Conservation (phyloP, 306 rosid species). For the Pterocarpus macrocarpus region DNA sequence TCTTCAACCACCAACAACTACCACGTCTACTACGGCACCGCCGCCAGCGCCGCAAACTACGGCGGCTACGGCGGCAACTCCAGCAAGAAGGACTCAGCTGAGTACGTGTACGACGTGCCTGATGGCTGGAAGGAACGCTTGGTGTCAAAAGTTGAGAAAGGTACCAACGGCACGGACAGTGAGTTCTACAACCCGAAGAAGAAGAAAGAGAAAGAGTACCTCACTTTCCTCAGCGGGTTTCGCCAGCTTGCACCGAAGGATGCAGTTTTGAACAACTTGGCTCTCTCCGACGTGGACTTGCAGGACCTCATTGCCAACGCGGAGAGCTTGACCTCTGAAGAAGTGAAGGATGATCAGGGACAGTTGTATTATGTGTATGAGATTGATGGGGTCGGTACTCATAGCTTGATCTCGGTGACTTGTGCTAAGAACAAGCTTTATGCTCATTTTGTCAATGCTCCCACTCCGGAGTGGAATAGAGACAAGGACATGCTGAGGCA, state of each 20-base stretch:
- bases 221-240: constrained; percentile 73
- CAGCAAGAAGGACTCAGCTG: constrained; percentile 81
- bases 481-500: constrained; percentile 77
- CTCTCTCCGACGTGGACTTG: constrained; percentile 80
- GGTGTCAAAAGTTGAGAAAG: constrained; percentile 89
- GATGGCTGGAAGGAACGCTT: constrained; percentile 89
- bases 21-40: constrained; percentile 86
- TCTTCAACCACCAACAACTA: constrained; percentile 39
- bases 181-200: constrained; percentile 92
- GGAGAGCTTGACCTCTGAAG: constrained; percentile 67
- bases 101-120: constrained; percentile 84
- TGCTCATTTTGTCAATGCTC: constrained; percentile 94
- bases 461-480: constrained; percentile 80
- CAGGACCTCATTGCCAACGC: constrained; percentile 82
- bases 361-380: constrained; percentile 85
- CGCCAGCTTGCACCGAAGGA: constrained; percentile 83
- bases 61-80: constrained; percentile 92
- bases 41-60: constrained; percentile 90
- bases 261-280: constrained; percentile 71
- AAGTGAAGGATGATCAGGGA: constrained; percentile 76
- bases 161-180: constrained; percentile 83
- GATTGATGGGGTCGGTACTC: constrained; percentile 73
- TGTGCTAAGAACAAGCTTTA: constrained; percentile 88
- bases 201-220: constrained; percentile 76
- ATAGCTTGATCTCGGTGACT: constrained; percentile 88